Evolutionary conservation across 1,284 basidiomycete species (phyloP).

Genomic region (Moesziomyces parantarcticus): DNA sequence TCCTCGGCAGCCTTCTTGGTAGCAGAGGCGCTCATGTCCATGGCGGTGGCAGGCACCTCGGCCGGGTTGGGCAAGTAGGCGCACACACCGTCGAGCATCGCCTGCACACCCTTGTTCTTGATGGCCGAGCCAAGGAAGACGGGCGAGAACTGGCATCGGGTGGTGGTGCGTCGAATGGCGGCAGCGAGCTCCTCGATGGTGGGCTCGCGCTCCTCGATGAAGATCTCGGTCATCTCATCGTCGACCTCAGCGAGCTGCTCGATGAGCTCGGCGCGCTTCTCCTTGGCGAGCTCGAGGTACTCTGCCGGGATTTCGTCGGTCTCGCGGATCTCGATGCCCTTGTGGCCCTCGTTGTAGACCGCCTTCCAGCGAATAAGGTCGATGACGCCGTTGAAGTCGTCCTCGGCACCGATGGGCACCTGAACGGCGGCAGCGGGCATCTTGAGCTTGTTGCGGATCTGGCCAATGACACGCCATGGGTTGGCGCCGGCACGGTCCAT

Average conservation of each 20-base stretch:
- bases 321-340: conserved; percentile 86
- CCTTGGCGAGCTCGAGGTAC: conserved; percentile 69
- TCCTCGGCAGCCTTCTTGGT: conserved; percentile 57
- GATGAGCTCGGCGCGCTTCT: conserved; percentile 79
- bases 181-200: conserved; percentile 76
- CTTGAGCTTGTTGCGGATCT: conserved; percentile 90
- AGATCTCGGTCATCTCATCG: conserved; percentile 89
- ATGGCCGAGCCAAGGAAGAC: conserved; percentile 97
- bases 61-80: conserved; percentile 92
- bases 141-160: conserved; percentile 89
- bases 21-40: conserved; percentile 79
- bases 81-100: conserved; percentile 92
- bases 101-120: conserved; percentile 96
- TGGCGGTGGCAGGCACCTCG: conserved; percentile 82
- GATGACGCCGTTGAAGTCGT: conserved; percentile 87
- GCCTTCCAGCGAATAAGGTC: conserved; percentile 95
- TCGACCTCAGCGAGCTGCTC: conserved; percentile 97
- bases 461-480: conserved; percentile 92
- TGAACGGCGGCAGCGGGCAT: conserved; percentile 96
- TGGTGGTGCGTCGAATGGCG: conserved; percentile 89
- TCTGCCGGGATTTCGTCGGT: conserved; percentile 87
- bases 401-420: conserved; percentile 92
- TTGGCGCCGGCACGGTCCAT: conserved; percentile 99
- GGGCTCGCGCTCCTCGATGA: conserved; percentile 76
- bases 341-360: conserved; percentile 92